A percentile compares a stretch with the other conserved stretches of the same genome.
Evolutionary conservation across 768 basidiomycete species (phyloP).

Genomic region (Pulveroboletus ravenelii): DNA sequence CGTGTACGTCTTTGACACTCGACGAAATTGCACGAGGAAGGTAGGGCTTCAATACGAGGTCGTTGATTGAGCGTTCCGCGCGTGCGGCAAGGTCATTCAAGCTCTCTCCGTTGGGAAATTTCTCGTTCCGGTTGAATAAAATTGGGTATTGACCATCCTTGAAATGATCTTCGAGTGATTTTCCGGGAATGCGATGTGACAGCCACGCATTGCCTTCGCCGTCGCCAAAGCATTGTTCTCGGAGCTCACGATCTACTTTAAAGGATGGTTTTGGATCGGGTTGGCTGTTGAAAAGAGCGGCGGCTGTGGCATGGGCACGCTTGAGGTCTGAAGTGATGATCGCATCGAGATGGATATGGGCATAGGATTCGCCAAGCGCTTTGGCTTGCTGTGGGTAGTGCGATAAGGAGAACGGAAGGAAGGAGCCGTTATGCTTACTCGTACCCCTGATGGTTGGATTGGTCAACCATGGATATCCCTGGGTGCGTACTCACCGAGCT

Average conservation of each 20-base stretch:
- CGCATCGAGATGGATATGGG: slow-evolving; percentile 42
- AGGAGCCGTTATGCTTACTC: slow-evolving; percentile 31
- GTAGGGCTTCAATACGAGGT: slow-evolving; percentile 50
- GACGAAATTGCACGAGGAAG: slow-evolving; percentile 40
- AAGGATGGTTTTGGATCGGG: slow-evolving; percentile 42
- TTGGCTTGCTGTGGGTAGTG: slow-evolving; percentile 50
- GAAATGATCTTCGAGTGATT: slow-evolving; percentile 43
- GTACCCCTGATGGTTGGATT: slow-evolving; percentile 43
- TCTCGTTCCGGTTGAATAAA: slow-evolving; percentile 40
- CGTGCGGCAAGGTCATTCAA: slow-evolving; percentile 55
- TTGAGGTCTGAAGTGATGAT: slow-evolving; percentile 66
- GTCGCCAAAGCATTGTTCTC: slow-evolving; percentile 66
- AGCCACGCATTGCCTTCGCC: slow-evolving; percentile 61
- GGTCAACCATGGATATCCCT: not conserved
- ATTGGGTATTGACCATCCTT: slow-evolving; percentile 51
- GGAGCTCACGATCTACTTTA: slow-evolving; percentile 45
- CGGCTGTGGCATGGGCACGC: slow-evolving; percentile 59
- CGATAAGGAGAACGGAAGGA: not conserved
- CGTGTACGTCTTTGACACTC: slow-evolving; percentile 40
- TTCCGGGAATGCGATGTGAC: slow-evolving; percentile 21
- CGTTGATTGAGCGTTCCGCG: slow-evolving; percentile 47
- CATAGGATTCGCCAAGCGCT: slow-evolving; percentile 53
- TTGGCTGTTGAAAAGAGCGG: slow-evolving; percentile 50
- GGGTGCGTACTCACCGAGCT: slow-evolving; percentile 51
- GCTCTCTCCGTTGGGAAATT: slow-evolving; percentile 72